phyloP scores from a whole-genome alignment of 1,284 basidiomycete genomes.

The Xerocomus minutiporus region DNA sequence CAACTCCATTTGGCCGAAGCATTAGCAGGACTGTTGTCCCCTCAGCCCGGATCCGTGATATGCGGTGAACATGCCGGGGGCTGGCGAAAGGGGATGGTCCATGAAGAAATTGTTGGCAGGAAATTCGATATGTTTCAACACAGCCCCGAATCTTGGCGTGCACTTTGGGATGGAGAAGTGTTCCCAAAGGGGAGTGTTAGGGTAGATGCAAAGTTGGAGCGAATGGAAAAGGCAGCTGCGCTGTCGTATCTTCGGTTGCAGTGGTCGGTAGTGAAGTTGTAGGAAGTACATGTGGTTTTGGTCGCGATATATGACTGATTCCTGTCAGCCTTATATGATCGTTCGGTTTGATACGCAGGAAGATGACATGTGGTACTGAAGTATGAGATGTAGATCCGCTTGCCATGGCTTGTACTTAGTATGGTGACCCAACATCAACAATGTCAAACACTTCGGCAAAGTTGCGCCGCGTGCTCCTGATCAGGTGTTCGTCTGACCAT shows the following conservation, averaged over 20 bases:
- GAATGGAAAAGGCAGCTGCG: neutral
- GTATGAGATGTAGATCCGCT: neutral
- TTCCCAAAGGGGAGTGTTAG: conserved; percentile 30
- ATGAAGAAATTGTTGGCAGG: neutral
- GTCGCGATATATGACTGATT: neutral
- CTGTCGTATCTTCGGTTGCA: neutral
- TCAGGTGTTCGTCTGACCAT: neutral
- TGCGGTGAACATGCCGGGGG: conserved; percentile 23
- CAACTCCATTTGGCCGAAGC: conserved; percentile 31
- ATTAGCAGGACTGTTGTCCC: conserved; percentile 33
- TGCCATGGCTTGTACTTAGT: too few relatives aligned
- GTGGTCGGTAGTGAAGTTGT: conserved; percentile 28
- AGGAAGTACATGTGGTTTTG: conserved; percentile 5
- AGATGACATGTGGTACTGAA: neutral
- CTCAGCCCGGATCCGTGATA: conserved; percentile 31
- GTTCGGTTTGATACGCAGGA: too few relatives aligned
- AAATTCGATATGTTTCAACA: conserved; percentile 26
- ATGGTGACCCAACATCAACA: neutral
- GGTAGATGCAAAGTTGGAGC: conserved; percentile 11
- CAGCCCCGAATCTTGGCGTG: conserved; percentile 27
- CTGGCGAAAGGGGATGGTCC: conserved; percentile 3
- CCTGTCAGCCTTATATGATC: too few relatives aligned
- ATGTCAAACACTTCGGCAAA: neutral
- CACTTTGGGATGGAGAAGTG: conserved; percentile 30
- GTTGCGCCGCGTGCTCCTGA: neutral